Base-by-base conservation (phyloP, 148 eudicot genomes). In the Rhododendron molle region DNA sequence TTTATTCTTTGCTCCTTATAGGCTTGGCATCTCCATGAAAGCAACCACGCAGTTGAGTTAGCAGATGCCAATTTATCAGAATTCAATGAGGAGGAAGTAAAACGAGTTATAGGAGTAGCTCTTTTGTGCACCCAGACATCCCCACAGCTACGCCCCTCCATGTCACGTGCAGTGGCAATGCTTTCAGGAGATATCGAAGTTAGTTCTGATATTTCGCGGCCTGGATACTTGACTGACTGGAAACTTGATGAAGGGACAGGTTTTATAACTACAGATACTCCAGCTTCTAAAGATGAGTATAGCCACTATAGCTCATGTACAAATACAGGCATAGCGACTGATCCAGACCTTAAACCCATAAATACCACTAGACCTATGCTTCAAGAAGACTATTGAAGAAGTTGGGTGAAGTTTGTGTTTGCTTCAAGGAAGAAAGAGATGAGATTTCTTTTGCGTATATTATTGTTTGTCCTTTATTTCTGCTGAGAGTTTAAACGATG, bases 111-210 rank as follows among this genome's bases (percentile, higher is more conserved):
- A 10, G 85, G 88, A 10, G 84, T 95, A 56, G 96, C 95, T 56
- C 93, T 97, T 47, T 83, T 94, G 81, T 97, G 99, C 96, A 97
- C 93, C 43, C 99, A 97, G 76, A 91, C 99, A 40, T 84, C 99
- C 43, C 99, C 96, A 21, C 71, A 71, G 11, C 89, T 91, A 30
- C 94, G 98, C 28, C 99, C 99, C 12, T 88, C 95, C 74, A 97
- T 97, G 98, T 92, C 98, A 8, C 96, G 99, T 4, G 98, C 88
- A 26, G 88, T 94, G 83, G 95, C 94, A 20, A 97, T 97, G 99
- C 91, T 95, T 79, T 79, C 88, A 7, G 99, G 99, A 71, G 96
- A 94, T 28, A 83, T 87, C 5, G 98, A 95, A 84, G 92, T 95
- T 3, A 89, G 89, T 69, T 58, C 84, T 47, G 90, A 90, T 16